Evolutionary conservation across 495 filamentous ascomycete genomes (phyloP).

Genomic region (Talaromyces nanjingensis): DNA sequence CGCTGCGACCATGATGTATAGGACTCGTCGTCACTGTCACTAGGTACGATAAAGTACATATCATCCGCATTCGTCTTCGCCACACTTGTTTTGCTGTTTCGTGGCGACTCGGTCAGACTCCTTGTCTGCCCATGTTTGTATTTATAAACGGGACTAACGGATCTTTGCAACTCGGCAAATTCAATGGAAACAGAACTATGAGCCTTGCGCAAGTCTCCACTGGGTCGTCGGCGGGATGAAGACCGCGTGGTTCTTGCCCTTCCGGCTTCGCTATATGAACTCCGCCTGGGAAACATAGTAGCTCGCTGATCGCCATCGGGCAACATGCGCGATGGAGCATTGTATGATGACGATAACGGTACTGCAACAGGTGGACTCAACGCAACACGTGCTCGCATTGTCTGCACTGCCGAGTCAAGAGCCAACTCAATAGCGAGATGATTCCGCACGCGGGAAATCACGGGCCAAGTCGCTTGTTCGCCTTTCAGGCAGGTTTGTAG

Average conservation of each 20-base stretch:
- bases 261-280: slow-evolving; percentile 29
- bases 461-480: slow-evolving; percentile 87
- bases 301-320: slow-evolving; percentile 18
- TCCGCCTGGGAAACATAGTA: slow-evolving; percentile 19
- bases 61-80: neutral
- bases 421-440: slow-evolving; percentile 82
- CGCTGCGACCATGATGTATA: neutral
- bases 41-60: neutral
- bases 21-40: slow-evolving; percentile 7
- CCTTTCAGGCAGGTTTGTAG: slow-evolving; percentile 63
- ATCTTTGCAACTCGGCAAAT: neutral
- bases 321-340: slow-evolving; percentile 15
- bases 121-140: neutral
- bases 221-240: slow-evolving; percentile 13
- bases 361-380: slow-evolving; percentile 63
- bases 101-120: neutral
- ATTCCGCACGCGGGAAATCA: slow-evolving; percentile 72
- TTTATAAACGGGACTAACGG: slow-evolving; percentile 1
- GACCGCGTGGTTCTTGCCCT: slow-evolving; percentile 15
- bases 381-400: slow-evolving; percentile 65
- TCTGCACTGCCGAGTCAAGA: slow-evolving; percentile 74
- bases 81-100: neutral
- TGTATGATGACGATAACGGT: slow-evolving; percentile 40
- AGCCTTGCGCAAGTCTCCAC: slow-evolving; percentile 21
- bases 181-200: slow-evolving; percentile 29